Evolutionary conservation across 129 eudicot species (phyloP).

Genomic region (Flaveria robusta): DNA sequence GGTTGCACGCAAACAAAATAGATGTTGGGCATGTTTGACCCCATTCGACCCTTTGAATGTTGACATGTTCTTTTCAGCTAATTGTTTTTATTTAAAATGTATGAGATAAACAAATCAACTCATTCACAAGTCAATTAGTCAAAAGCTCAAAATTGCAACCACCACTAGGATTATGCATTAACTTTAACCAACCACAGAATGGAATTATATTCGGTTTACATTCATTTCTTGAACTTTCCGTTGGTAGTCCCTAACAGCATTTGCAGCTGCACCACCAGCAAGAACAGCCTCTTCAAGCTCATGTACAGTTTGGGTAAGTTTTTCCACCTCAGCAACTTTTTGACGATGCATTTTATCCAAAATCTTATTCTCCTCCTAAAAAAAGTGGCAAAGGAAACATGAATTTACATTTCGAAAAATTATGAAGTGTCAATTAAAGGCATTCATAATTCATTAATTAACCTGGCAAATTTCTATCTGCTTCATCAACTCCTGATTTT

Average conservation of each 20-base stretch:
- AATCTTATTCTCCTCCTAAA: conserved; percentile 73
- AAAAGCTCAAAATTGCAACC: neutral
- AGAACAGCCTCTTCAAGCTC: conserved; percentile 98
- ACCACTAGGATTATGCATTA: neutral
- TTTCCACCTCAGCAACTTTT: conserved; percentile 95
- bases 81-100: neutral
- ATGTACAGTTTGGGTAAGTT: conserved; percentile 86
- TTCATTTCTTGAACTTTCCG: conserved; percentile 97
- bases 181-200: conserved; percentile 8
- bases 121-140: neutral
- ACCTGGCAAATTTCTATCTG: conserved; percentile 98
- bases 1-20: neutral
- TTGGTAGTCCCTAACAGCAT: conserved; percentile 93
- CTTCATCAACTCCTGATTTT: conserved; percentile 94
- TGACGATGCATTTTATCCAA: conserved; percentile 90
- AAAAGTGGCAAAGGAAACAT: neutral
- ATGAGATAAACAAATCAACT: neutral
- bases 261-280: conserved; percentile 99
- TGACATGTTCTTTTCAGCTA: conserved; percentile 1
- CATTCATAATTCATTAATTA: neutral
- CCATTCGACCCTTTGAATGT: neutral
- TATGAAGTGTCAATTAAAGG: neutral
- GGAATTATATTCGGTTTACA: conserved; percentile 41
- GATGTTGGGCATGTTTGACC: neutral
- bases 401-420: neutral